Evolutionary conservation across 257 asterid species (phyloP).

Genomic region (Marsdenia floribunda): DNA sequence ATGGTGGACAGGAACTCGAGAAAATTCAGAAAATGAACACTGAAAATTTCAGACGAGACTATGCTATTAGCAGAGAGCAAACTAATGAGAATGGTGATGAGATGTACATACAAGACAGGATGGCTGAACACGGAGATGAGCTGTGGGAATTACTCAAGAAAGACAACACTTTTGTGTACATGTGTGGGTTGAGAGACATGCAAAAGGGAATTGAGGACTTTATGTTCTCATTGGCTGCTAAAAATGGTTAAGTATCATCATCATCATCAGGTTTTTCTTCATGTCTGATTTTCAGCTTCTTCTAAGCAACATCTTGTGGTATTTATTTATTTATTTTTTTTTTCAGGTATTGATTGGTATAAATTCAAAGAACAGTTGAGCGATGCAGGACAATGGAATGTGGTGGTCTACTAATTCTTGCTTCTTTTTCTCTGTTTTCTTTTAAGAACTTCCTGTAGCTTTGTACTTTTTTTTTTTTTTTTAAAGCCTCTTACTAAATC

Average conservation of each 20-base stretch:
- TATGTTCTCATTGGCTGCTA: constrained; percentile 72
- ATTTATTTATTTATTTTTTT: no score
- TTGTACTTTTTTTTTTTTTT: constrained; percentile 22
- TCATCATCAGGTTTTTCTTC: no score
- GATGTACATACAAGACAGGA: constrained; percentile 95
- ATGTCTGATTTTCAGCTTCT: not conserved
- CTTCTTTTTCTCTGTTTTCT: constrained; percentile 8
- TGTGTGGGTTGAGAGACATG: constrained; percentile 98
- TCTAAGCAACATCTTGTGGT: not conserved
- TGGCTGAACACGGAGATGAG: constrained; percentile 93
- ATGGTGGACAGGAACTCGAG: constrained; percentile 69
- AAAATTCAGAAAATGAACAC: constrained; percentile 77
- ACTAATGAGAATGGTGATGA: constrained; percentile 82
- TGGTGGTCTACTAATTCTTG: constrained; percentile 74
- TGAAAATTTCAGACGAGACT: constrained; percentile 78
- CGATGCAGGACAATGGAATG: constrained; percentile 89
- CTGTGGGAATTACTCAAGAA: constrained; percentile 87
- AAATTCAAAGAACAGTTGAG: constrained; percentile 82
- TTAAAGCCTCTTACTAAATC: constrained; percentile 18
- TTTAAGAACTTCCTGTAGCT: constrained; percentile 4
- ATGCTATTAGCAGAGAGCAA: constrained; percentile 93
- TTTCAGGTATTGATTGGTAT: constrained; percentile 86
- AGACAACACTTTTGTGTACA: constrained; percentile 85
- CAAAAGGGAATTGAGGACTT: constrained; percentile 93
- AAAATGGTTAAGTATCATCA: constrained; percentile 55